Evolutionary conservation across 2,329 filamentous ascomycete genomes (phyloP), one percentile per base, ranked within the genome.

Genomic region (Raffaelea albimanens): DNA sequence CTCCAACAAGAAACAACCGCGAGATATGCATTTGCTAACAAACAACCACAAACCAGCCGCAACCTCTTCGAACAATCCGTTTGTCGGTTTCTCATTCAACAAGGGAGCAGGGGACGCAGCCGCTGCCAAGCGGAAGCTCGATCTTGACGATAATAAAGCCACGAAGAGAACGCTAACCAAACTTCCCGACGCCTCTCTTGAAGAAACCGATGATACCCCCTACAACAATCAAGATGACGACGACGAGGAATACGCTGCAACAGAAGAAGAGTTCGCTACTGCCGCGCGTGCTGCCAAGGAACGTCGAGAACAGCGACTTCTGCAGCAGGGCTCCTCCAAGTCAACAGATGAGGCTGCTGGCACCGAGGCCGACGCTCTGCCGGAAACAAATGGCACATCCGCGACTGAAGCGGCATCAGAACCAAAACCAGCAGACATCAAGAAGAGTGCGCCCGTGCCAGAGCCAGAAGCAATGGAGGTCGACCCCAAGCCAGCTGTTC

Each of bases 101-200:
- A 54, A 51, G 69, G 43, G 87, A 88, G 46, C 64, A 64, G 20
- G 83, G 87, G 45, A 88, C 86, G 58, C 63, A 76, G 3, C 71
- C 78, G 4, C 71, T 0, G 40, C 78, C 19, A 88, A 87, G 60
- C 83, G 83, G 56, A 88, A 86, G 51, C 71, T 95, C 20, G 82
- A 89, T 56, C 82, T 96, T 57, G 90, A 86, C 51, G 91, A 96
- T 59, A 91, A 96, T 58, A 87, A 95, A 58, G 83, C 81, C 29
- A 85, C 83, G 2, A 82, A 86, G 60, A 86, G 89, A 62, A 96
- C 94, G 69, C 78, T 98, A 55, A 88, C 88, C 61, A 93, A 90
- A 67, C 80, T 98, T 51, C 90, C 91, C 49, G 83, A 83, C 55
- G 79, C 87, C 50, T 78, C 83, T 46, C 71, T 86, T 46, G 78